These are phyloP conservation scores for Podosphaera aphanis DNA, from an alignment of 2,329 filamentous ascomycete species.

Conservation along the genomic window DNA sequence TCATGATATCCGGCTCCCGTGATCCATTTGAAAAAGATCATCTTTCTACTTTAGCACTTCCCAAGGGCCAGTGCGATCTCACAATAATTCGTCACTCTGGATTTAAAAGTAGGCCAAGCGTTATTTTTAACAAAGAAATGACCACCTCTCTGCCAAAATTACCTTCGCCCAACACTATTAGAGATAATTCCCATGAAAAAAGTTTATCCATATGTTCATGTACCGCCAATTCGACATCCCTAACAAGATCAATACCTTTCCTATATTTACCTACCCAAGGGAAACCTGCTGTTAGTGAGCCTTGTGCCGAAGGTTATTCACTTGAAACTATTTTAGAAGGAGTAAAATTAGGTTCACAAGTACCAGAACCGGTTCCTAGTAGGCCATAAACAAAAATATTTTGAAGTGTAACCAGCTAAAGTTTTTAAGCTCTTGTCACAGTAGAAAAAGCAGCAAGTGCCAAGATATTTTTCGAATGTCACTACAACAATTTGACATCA, in stretches of 20 bases:
- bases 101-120: slow-evolving; percentile 18
- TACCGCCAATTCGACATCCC: background rate
- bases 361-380: slow-evolving; percentile 5
- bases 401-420: background rate
- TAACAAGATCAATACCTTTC: background rate
- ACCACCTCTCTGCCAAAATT: slow-evolving; percentile 8
- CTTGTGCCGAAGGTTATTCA: slow-evolving; percentile 7
- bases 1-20: background rate
- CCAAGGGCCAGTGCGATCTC: slow-evolving; percentile 19
- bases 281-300: slow-evolving; percentile 3
- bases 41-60: slow-evolving; percentile 20
- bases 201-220: background rate
- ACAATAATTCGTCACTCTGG: slow-evolving; percentile 22
- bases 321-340: slow-evolving; percentile 14
- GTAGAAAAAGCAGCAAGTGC: slow-evolving; percentile 59
- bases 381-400: background rate
- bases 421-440: slow-evolving; percentile 22
- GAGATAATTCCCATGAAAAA: background rate
- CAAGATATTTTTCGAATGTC: slow-evolving; percentile 68
- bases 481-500: slow-evolving; percentile 49
- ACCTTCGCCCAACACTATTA: slow-evolving; percentile 7
- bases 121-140: slow-evolving; percentile 16
- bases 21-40: slow-evolving; percentile 3
- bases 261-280: background rate
- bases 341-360: slow-evolving; percentile 4